phyloP scores from a whole-genome alignment of 805 yeast genomes.

The Yarrowia osloensis region DNA sequence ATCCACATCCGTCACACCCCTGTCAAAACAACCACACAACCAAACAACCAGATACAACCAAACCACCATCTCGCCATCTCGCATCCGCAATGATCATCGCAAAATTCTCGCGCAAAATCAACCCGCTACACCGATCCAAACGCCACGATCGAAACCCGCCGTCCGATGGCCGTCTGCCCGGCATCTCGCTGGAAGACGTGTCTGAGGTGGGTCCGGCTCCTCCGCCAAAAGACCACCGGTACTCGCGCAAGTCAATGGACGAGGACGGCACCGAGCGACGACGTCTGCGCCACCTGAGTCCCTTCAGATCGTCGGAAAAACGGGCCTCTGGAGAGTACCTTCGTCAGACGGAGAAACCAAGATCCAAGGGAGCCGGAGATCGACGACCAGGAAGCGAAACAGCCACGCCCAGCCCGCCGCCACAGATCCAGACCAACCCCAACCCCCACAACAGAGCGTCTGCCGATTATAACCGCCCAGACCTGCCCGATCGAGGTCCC shows the following conservation, averaged over 20 bases:
- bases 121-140: not conserved
- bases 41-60: too few relatives aligned
- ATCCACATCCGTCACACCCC: not conserved
- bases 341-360: not conserved
- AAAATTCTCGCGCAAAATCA: constrained; percentile 22
- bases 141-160: not conserved
- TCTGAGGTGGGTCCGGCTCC: not conserved
- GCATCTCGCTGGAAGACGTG: constrained; percentile 18
- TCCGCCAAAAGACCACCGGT: constrained; percentile 16
- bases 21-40: not conserved
- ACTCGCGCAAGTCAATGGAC: constrained; percentile 3
- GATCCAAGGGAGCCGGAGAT: not conserved
- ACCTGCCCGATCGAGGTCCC: constrained; percentile 4
- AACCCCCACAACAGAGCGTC: constrained; percentile 12
- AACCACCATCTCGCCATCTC: not conserved
- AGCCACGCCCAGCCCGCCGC: not conserved
- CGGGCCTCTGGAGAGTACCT: not conserved
- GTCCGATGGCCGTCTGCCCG: constrained; percentile 6
- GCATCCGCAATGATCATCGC: not conserved
- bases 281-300: not conserved
- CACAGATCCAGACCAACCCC: not conserved
- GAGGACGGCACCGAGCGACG: constrained; percentile 15
- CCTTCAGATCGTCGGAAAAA: constrained; percentile 13
- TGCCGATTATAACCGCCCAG: not conserved
- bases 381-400: not conserved